phyloP scores from a whole-genome alignment of 129 eudicot genomes.

The Artemisia argyi region DNA sequence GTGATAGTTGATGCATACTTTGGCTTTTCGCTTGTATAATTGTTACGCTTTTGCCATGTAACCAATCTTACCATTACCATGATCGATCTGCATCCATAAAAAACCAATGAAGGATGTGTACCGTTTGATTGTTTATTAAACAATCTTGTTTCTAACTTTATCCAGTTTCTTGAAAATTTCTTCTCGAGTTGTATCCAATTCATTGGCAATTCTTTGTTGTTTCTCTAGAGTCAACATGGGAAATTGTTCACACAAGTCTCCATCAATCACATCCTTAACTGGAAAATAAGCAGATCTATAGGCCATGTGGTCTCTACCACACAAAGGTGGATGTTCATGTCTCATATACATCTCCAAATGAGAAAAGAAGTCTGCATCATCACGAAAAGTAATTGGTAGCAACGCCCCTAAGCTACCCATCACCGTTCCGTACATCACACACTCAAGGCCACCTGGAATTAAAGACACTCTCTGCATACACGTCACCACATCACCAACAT shows the following conservation, averaged over 20 bases:
- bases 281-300: conserved; percentile 90
- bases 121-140: conserved; percentile 32
- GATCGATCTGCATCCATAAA: too few relatives aligned
- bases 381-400: conserved; percentile 74
- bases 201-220: conserved; percentile 85
- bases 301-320: conserved; percentile 96
- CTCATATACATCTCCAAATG: conserved; percentile 97
- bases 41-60: too few relatives aligned
- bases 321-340: conserved; percentile 84
- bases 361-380: conserved; percentile 86
- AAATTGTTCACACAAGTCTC: conserved; percentile 86
- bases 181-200: conserved; percentile 80
- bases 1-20: too few relatives aligned
- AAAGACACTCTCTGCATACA: conserved; percentile 87
- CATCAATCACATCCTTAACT: conserved; percentile 92
- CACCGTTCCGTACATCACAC: conserved; percentile 76
- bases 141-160: conserved; percentile 78
- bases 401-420: conserved; percentile 93
- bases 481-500: conserved; percentile 75
- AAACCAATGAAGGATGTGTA: too few relatives aligned
- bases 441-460: conserved; percentile 83
- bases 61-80: too few relatives aligned
- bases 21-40: too few relatives aligned
- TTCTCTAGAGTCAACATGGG: conserved; percentile 70
- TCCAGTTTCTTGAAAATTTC: conserved; percentile 80